These are phyloP conservation scores for Trifolium subterraneum DNA, from an alignment of 306 rosid species.

Conservation along the genomic window DNA sequence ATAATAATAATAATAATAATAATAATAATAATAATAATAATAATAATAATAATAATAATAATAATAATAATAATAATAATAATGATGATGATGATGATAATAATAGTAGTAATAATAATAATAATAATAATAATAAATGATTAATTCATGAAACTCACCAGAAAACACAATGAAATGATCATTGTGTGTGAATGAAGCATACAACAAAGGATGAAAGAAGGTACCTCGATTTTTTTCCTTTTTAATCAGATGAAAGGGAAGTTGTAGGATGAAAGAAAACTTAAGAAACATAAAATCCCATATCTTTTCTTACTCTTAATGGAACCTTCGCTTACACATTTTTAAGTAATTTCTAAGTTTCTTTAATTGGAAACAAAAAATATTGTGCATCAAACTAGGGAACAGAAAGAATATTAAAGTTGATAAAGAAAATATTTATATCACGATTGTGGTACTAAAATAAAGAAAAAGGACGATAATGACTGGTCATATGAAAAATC, in stretches of 20 bases:
- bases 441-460: slow-evolving; percentile 26
- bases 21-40: slow-evolving; percentile 8
- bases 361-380: slow-evolving; percentile 20
- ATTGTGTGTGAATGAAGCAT: slow-evolving; percentile 17
- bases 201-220: slow-evolving; percentile 13
- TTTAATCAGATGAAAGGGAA: slow-evolving; percentile 1
- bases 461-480: slow-evolving; percentile 21
- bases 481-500: slow-evolving; percentile 2
- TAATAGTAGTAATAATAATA: slow-evolving; percentile 1
- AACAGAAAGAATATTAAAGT: slow-evolving; percentile 9
- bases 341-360: slow-evolving; percentile 30
- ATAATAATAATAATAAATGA: slow-evolving; percentile 7
- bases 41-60: slow-evolving; percentile 9
- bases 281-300: slow-evolving; percentile 11
- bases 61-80: slow-evolving; percentile 7
- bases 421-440: slow-evolving; percentile 19
- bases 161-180: slow-evolving; percentile 9
- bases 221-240: neutral
- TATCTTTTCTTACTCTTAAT: slow-evolving; percentile 25
- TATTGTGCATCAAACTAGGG: slow-evolving; percentile 26
- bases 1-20: slow-evolving; percentile 7
- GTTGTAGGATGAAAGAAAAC: slow-evolving; percentile 11
- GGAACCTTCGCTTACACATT: slow-evolving; percentile 15
- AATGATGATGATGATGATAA: neutral
- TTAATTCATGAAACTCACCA: slow-evolving; percentile 7